Evolutionary conservation across 495 filamentous ascomycete species (phyloP).

Genomic region (Paragyromitra xinjiangensis): DNA sequence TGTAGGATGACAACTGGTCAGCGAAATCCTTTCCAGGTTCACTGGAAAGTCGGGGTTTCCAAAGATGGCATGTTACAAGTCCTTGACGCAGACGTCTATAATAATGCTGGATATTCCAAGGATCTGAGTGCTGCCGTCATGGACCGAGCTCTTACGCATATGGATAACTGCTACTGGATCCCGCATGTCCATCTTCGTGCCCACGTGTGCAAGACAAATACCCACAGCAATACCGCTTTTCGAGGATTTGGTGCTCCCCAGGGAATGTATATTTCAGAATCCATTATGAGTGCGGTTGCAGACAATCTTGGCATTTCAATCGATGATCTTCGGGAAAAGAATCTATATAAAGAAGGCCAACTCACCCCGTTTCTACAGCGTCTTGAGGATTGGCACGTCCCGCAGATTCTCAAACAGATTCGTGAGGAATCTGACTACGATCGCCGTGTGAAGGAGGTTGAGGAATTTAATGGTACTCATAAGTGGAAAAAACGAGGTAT

Average conservation of each 20-base stretch:
- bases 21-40: constrained; percentile 60
- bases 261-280: constrained; percentile 60
- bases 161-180: constrained; percentile 60
- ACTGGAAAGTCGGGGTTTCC: constrained; percentile 61
- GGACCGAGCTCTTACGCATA: constrained; percentile 60
- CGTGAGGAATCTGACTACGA: constrained; percentile 58
- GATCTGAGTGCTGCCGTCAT: constrained; percentile 61
- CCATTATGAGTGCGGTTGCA: constrained; percentile 59
- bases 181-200: constrained; percentile 60
- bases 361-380: constrained; percentile 60
- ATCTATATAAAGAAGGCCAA: constrained; percentile 60
- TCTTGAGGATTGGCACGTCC: constrained; percentile 61
- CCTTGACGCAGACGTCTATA: constrained; percentile 60
- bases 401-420: constrained; percentile 58
- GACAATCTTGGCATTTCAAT: constrained; percentile 59
- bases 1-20: constrained; percentile 59
- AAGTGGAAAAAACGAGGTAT: constrained; percentile 62
- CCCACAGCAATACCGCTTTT: constrained; percentile 62
- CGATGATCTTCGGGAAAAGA: constrained; percentile 60
- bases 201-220: constrained; percentile 61
- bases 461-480: constrained; percentile 58
- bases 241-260: constrained; percentile 61
- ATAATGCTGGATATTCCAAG: constrained; percentile 60
- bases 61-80: constrained; percentile 60
- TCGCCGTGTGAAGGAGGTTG: constrained; percentile 55